Evolutionary conservation across 305 asterid genomes (phyloP).

Genomic region (Fraxinus nigra): DNA sequence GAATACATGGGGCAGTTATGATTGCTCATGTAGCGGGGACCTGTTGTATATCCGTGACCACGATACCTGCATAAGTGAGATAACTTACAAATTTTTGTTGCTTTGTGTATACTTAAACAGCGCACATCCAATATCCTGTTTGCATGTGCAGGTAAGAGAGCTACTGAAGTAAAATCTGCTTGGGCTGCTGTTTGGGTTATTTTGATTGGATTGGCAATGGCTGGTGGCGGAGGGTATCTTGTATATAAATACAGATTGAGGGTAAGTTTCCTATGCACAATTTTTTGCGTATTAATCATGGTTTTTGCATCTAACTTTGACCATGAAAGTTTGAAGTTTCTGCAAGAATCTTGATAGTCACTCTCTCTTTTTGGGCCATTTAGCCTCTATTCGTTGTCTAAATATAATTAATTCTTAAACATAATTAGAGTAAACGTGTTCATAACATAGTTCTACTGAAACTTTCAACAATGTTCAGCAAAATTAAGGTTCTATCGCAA

Average conservation of each 20-base stretch:
- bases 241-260: constrained; percentile 65
- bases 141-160: constrained; percentile 51
- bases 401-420: background rate
- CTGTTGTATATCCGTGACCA: constrained; percentile 80
- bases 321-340: background rate
- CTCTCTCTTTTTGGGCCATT: background rate
- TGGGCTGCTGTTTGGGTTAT: constrained; percentile 70
- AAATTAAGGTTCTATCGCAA: background rate
- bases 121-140: constrained; percentile 4
- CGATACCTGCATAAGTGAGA: constrained; percentile 95
- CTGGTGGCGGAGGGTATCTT: constrained; percentile 68
- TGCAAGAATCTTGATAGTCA: background rate
- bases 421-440: background rate
- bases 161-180: constrained; percentile 49
- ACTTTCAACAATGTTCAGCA: background rate
- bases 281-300: background rate
- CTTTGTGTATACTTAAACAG: background rate
- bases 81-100: background rate
- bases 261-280: constrained; percentile 43
- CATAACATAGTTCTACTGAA: background rate
- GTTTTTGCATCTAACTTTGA: background rate
- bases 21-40: constrained; percentile 75
- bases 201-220: constrained; percentile 56
- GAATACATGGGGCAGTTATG: constrained; percentile 89
- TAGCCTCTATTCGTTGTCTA: background rate